Conservation (phyloP, 192 early-diverging fungal genomes). For the Coemansia sp. region DNA sequence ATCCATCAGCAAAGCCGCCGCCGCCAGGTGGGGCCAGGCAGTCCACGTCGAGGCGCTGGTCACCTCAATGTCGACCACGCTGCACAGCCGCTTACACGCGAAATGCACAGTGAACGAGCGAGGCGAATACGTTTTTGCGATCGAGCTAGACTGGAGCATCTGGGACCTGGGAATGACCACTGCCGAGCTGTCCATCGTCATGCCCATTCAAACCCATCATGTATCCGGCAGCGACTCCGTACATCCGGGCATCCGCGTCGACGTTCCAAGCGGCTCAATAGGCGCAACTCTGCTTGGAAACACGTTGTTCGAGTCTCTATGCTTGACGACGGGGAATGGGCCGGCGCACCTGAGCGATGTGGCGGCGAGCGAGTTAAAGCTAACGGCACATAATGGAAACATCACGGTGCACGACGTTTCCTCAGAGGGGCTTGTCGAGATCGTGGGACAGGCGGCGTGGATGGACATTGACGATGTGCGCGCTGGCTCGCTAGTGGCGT, state of each 20-base stretch:
- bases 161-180: conserved; percentile 53
- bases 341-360: conserved; percentile 51
- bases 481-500: conserved; percentile 13
- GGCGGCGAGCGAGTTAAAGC: conserved; percentile 22
- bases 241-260: conserved; percentile 48
- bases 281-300: conserved; percentile 47
- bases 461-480: conserved; percentile 55
- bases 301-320: conserved; percentile 27
- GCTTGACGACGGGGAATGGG: conserved; percentile 43
- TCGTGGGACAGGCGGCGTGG: conserved; percentile 43
- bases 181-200: conserved; percentile 35
- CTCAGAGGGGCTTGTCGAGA: conserved; percentile 17
- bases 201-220: conserved; percentile 14
- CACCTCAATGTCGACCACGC: conserved; percentile 42
- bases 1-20: conserved; percentile 24
- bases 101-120: conserved; percentile 14
- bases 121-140: conserved; percentile 25
- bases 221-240: not conserved
- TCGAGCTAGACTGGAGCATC: conserved; percentile 44
- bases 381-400: conserved; percentile 50
- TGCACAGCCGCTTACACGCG: conserved; percentile 28
- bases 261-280: conserved; percentile 40
- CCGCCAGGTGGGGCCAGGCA: conserved; percentile 12
- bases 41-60: conserved; percentile 27
- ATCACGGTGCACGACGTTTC: conserved; percentile 49